Conservation (phyloP, 805 yeast genomes). For the Kazachstania bromeliacearum region DNA sequence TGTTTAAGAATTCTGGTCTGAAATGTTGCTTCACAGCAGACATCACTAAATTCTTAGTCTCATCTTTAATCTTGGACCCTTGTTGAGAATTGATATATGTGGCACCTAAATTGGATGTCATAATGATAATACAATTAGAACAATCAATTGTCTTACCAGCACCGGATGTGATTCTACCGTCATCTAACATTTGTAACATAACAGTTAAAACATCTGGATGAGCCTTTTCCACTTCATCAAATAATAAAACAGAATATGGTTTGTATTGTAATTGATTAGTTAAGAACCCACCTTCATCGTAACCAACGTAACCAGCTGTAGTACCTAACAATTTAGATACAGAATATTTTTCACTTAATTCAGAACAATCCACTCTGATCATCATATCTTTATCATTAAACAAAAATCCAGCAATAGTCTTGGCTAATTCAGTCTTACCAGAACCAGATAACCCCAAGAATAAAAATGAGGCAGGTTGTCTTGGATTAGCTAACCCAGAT, state of each 20-base stretch:
- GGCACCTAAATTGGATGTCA: conserved; percentile 97
- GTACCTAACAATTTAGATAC: conserved; percentile 93
- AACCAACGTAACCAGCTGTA: conserved; percentile 95
- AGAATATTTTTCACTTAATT: conserved; percentile 88
- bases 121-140: conserved; percentile 82
- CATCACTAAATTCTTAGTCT: conserved; percentile 74
- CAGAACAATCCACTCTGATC: conserved; percentile 97
- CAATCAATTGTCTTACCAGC: conserved; percentile 92
- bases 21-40: conserved; percentile 76
- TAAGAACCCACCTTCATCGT: conserved; percentile 93
- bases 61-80: conserved; percentile 52
- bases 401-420: conserved; percentile 90
- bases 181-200: conserved; percentile 85
- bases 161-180: conserved; percentile 91
- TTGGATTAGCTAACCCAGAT: conserved; percentile 92
- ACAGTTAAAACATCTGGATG: conserved; percentile 96
- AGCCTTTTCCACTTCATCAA: conserved; percentile 97
- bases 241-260: conserved; percentile 92
- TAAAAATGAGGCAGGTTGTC: conserved; percentile 91
- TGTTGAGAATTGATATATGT: conserved; percentile 68
- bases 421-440: conserved; percentile 97
- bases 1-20: conserved; percentile 94
- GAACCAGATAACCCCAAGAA: conserved; percentile 95
- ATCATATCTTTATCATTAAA: conserved; percentile 95
- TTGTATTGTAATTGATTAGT: conserved; percentile 85